These are phyloP conservation scores for Ustilago shanxiensis DNA, from an alignment of 1,284 basidiomycete species.

Conservation along the genomic window DNA sequence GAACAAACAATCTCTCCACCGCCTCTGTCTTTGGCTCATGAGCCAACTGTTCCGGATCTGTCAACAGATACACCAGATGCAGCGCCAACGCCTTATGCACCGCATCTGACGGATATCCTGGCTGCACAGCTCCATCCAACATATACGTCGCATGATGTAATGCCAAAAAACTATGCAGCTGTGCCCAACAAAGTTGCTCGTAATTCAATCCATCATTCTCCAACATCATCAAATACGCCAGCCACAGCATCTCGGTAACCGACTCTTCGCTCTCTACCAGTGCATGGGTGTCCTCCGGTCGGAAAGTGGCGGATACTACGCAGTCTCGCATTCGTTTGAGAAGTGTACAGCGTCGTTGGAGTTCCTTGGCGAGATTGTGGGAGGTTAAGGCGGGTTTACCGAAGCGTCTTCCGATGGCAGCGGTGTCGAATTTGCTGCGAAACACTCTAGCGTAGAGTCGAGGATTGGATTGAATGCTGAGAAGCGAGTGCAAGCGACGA, in stretches of 20 bases:
- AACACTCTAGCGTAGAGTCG: conserved; percentile 64
- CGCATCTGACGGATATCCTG: conserved; percentile 71
- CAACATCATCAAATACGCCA: conserved; percentile 61
- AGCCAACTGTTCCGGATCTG: conserved; percentile 62
- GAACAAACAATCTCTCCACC: conserved; percentile 73
- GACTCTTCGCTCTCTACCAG: conserved; percentile 22
- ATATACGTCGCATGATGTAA: conserved; percentile 67
- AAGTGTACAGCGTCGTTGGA: conserved; percentile 49
- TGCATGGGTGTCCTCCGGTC: conserved; percentile 2
- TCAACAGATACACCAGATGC: conserved; percentile 72
- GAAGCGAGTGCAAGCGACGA: conserved; percentile 45
- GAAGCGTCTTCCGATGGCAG: conserved; percentile 58
- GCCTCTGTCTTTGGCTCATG: conserved; percentile 71
- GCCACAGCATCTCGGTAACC: conserved; percentile 62
- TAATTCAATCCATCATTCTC: conserved; percentile 65
- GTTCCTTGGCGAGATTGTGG: conserved; percentile 49
- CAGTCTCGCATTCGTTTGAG: conserved; percentile 58
- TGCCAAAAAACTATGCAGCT: conserved; percentile 52
- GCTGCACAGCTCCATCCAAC: conserved; percentile 68
- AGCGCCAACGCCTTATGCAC: conserved; percentile 71
- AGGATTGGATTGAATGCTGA: conserved; percentile 55
- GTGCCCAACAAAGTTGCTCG: conserved; percentile 54
- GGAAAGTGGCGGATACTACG: conserved; percentile 8
- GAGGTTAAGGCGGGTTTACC: conserved; percentile 45
- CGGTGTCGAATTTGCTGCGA: conserved; percentile 59